Evolutionary conservation across 2,329 filamentous ascomycete species (phyloP).

Genomic region (Zasmidium angulare): DNA sequence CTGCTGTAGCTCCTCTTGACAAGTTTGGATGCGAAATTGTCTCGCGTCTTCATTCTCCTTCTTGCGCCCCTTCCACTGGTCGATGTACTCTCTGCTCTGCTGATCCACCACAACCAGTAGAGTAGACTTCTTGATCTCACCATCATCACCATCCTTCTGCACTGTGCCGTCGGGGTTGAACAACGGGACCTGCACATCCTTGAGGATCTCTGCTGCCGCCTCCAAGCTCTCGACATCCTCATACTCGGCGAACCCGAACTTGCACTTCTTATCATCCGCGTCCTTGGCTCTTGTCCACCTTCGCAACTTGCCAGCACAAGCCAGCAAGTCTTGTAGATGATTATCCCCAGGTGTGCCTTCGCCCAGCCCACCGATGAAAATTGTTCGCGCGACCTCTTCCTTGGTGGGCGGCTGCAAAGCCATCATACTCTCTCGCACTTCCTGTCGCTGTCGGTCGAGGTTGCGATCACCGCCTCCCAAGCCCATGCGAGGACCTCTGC

Average conservation of each 20-base stretch:
- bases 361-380: slow-evolving; percentile 85
- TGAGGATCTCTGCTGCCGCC: slow-evolving; percentile 79
- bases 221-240: slow-evolving; percentile 87
- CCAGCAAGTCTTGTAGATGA: slow-evolving; percentile 74
- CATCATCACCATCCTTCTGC: slow-evolving; percentile 45
- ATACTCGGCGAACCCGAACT: slow-evolving; percentile 94
- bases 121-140: slow-evolving; percentile 33
- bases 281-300: slow-evolving; percentile 81
- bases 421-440: slow-evolving; percentile 33
- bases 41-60: slow-evolving; percentile 62
- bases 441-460: slow-evolving; percentile 52
- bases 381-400: slow-evolving; percentile 87
- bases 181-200: slow-evolving; percentile 76
- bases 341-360: slow-evolving; percentile 75
- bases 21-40: slow-evolving; percentile 68
- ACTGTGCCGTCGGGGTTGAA: slow-evolving; percentile 48
- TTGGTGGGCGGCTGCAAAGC: slow-evolving; percentile 73
- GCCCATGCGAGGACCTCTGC: slow-evolving; percentile 47
- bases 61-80: slow-evolving; percentile 70
- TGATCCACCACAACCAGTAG: slow-evolving; percentile 69
- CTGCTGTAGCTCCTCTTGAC: slow-evolving; percentile 65
- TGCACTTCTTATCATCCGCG: slow-evolving; percentile 76
- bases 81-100: slow-evolving; percentile 78
- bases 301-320: slow-evolving; percentile 70
- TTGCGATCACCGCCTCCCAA: slow-evolving; percentile 49